These are phyloP conservation scores for Ehretia macrophylla DNA, from an alignment of 257 asterid species.

Conservation along the genomic window DNA sequence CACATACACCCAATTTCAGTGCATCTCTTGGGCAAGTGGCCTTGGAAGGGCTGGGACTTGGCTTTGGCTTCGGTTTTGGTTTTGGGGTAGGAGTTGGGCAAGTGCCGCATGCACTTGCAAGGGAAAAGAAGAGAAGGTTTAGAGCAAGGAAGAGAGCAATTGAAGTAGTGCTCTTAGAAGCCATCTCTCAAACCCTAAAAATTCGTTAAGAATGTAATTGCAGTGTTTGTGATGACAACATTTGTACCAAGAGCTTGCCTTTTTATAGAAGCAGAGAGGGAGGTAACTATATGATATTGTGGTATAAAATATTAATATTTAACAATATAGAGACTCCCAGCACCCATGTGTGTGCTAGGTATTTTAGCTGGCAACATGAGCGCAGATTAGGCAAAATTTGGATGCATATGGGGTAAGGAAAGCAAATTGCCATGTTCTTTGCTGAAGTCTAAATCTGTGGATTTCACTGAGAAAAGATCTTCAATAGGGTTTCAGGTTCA, in stretches of 20 bases:
- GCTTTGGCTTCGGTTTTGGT: constrained; percentile 27
- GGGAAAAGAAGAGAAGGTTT: constrained; percentile 44
- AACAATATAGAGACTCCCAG: neutral
- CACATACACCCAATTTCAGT: constrained; percentile 56
- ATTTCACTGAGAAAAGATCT: neutral
- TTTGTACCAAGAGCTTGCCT: constrained; percentile 6
- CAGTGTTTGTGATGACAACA: constrained; percentile 18
- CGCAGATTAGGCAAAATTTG: constrained; percentile 16
- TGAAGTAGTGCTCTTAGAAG: constrained; percentile 27
- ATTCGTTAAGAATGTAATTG: constrained; percentile 1
- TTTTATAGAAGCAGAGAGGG: constrained; percentile 31
- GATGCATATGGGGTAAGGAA: constrained; percentile 21
- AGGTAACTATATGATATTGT: neutral
- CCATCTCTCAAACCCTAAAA: constrained; percentile 27
- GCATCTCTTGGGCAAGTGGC: constrained; percentile 55
- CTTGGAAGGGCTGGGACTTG: constrained; percentile 28
- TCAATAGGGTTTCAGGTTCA: no score
- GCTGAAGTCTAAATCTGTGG: constrained; percentile 1
- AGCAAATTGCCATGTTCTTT: constrained; percentile 37
- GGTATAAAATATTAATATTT: constrained; percentile 4
- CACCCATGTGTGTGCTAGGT: constrained; percentile 14
- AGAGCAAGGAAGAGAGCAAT: constrained; percentile 43
- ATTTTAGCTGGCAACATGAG: constrained; percentile 41
- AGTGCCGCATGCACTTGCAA: constrained; percentile 44
- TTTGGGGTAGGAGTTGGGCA: constrained; percentile 28